phyloP scores from a whole-genome alignment of 208 protist species.

The Leishmania gerbilli region DNA sequence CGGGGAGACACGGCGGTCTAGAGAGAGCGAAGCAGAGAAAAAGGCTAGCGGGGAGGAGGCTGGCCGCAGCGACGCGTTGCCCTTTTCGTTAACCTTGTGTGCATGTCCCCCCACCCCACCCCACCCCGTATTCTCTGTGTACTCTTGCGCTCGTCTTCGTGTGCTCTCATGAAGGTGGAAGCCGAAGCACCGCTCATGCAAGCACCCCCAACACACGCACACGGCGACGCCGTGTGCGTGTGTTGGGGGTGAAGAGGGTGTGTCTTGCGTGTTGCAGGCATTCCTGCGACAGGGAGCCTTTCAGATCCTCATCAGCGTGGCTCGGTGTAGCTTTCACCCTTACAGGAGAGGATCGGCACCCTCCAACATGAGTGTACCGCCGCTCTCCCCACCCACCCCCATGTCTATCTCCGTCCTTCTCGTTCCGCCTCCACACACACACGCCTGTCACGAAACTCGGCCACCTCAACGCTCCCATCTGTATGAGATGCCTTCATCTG shows the following conservation, averaged over 20 bases:
- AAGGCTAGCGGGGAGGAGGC: neutral
- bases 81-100: neutral
- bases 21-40: neutral
- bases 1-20: neutral
- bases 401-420: no score
- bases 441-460: no score
- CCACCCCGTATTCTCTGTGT: neutral
- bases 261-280: neutral
- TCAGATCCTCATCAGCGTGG: neutral
- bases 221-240: neutral
- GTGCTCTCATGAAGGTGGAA: neutral
- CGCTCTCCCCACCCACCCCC: neutral
- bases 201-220: neutral
- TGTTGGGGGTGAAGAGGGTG: neutral
- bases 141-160: neutral
- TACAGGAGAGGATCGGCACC: neutral
- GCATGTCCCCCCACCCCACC: no score
- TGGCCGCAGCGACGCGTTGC: neutral
- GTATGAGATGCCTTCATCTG: neutral
- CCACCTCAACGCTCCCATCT: neutral
- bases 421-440: no score
- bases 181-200: neutral
- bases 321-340: no score
- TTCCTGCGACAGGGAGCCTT: neutral
- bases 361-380: neutral